These are phyloP conservation scores for Salix suchowensis DNA, from an alignment of 345 rosid genomes.

Conservation along the genomic window DNA sequence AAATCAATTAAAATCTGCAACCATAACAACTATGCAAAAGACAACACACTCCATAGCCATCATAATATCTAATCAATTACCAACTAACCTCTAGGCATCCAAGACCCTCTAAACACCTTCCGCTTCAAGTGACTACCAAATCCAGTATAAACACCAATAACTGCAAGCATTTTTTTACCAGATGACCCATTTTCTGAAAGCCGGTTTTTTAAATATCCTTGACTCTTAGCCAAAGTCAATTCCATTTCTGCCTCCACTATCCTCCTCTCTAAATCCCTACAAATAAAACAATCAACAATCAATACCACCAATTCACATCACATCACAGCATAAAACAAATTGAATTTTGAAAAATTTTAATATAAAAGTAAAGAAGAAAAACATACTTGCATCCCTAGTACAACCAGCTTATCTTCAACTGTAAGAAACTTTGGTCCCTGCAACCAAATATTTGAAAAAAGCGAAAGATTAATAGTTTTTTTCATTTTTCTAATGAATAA, in stretches of 20 bases:
- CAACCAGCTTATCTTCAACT: constrained; percentile 71
- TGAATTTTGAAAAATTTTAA: background rate
- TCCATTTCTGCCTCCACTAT: constrained; percentile 94
- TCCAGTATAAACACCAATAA: constrained; percentile 93
- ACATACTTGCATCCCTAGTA: constrained; percentile 88
- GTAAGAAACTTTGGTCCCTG: constrained; percentile 92
- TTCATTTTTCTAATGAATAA: background rate
- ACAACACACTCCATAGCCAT: background rate
- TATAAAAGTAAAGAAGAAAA: background rate
- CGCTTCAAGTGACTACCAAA: constrained; percentile 83
- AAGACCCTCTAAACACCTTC: constrained; percentile 73
- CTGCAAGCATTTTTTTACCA: constrained; percentile 64
- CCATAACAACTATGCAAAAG: background rate
- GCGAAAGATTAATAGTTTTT: background rate
- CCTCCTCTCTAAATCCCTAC: constrained; percentile 84
- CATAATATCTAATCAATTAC: background rate
- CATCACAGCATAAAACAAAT: background rate
- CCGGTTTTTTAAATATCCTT: constrained; percentile 63
- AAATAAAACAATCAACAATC: constrained; percentile 3
- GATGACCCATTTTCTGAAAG: constrained; percentile 40
- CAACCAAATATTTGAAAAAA: constrained; percentile 15
- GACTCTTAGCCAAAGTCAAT: constrained; percentile 86
- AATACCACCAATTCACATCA: background rate
- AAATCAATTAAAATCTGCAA: background rate
- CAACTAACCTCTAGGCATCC: constrained; percentile 87